These are phyloP conservation scores for Magnaporthiopsis rhizophila DNA, from an alignment of 2,329 filamentous ascomycete species.

Conservation along the genomic window DNA sequence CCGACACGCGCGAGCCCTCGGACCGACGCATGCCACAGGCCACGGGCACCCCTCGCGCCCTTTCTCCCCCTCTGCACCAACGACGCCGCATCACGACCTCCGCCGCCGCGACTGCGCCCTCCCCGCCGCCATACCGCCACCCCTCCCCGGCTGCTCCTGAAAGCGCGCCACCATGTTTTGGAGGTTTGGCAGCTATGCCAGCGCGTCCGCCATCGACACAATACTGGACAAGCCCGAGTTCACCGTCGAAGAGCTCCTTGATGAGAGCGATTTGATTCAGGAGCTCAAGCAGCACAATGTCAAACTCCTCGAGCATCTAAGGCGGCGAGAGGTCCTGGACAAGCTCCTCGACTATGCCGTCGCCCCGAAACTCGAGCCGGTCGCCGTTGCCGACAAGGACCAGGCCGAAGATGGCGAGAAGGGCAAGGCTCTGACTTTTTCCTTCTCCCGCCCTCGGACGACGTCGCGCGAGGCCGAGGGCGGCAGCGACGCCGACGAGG, in stretches of 20 bases:
- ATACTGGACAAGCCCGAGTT: slow-evolving; percentile 96
- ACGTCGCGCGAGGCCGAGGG: slow-evolving; percentile 42
- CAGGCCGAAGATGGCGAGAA: slow-evolving; percentile 44
- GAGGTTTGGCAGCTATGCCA: slow-evolving; percentile 98
- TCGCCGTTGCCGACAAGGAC: slow-evolving; percentile 43
- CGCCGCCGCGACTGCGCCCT: background rate
- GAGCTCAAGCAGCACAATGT: slow-evolving; percentile 98
- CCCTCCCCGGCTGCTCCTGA: background rate
- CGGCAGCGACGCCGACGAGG: slow-evolving; percentile 58
- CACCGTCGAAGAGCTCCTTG: slow-evolving; percentile 88
- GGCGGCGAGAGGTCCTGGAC: slow-evolving; percentile 77
- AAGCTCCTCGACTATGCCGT: slow-evolving; percentile 86
- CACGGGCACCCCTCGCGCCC: background rate
- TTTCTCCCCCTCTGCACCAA: slow-evolving; percentile 1
- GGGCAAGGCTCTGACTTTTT: slow-evolving; percentile 34
- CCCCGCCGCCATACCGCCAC: background rate
- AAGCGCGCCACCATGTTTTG: slow-evolving; percentile 79
- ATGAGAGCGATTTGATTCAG: slow-evolving; percentile 93
- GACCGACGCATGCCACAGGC: slow-evolving; percentile 5
- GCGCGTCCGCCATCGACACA: slow-evolving; percentile 91
- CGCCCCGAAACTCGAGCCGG: slow-evolving; percentile 60
- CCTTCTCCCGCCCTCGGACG: slow-evolving; percentile 36
- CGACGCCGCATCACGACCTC: background rate
- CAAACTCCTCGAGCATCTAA: slow-evolving; percentile 92
- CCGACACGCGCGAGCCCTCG: background rate